Evolutionary conservation across 2,329 filamentous ascomycete species (phyloP).

Genomic region (Penicillium corylophilum): DNA sequence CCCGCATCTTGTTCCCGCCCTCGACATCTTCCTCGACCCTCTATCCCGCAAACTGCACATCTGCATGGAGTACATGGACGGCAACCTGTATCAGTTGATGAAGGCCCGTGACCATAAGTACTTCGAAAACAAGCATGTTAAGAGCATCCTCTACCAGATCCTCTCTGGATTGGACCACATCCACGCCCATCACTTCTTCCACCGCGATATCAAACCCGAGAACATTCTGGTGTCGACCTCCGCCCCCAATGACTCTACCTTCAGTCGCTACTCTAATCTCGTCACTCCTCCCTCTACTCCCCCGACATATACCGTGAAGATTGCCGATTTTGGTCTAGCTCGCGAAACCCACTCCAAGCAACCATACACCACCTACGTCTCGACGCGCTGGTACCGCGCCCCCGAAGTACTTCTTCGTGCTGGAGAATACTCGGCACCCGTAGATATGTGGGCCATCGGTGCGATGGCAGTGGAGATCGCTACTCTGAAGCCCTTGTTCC

Average conservation of each 20-base stretch:
- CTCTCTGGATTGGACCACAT: slow-evolving; percentile 95
- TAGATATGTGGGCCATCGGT: slow-evolving; percentile 97
- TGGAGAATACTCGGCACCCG: slow-evolving; percentile 93
- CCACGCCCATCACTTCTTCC: slow-evolving; percentile 95
- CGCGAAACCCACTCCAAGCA: slow-evolving; percentile 94
- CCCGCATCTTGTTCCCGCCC: slow-evolving; percentile 88
- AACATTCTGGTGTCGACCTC: slow-evolving; percentile 97
- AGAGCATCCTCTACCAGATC: slow-evolving; percentile 97
- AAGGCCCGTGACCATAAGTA: slow-evolving; percentile 95
- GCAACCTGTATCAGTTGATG: slow-evolving; percentile 98
- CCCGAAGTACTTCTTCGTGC: slow-evolving; percentile 91
- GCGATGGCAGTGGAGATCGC: slow-evolving; percentile 99
- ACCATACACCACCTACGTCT: slow-evolving; percentile 97
- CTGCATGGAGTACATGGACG: slow-evolving; percentile 99
- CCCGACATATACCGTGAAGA: slow-evolving; percentile 92
- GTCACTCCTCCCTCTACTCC: slow-evolving; percentile 95
- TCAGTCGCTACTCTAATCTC: slow-evolving; percentile 87
- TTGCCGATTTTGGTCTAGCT: slow-evolving; percentile 97
- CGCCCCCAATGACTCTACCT: slow-evolving; percentile 79
- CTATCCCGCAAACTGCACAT: slow-evolving; percentile 97
- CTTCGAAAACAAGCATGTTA: slow-evolving; percentile 85
- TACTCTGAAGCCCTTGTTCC: slow-evolving; percentile 93
- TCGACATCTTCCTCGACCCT: slow-evolving; percentile 97
- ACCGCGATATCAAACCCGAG: slow-evolving; percentile 98
- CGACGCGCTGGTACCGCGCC: slow-evolving; percentile 91